These are phyloP conservation scores for Debaryomycetaceae sp. DNA, from an alignment of 1,139 yeast species.

Conservation along the genomic window DNA sequence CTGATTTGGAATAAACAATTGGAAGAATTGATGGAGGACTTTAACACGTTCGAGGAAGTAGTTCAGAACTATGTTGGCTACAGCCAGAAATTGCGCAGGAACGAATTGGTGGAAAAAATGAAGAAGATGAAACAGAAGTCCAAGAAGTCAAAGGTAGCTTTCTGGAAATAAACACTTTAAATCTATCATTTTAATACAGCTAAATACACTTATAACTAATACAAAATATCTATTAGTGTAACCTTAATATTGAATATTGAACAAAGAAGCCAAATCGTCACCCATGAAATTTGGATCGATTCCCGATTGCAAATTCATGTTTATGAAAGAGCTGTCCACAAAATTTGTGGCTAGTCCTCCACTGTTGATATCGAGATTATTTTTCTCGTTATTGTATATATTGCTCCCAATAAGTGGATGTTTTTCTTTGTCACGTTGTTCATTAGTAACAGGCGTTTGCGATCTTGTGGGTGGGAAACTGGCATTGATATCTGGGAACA, in stretches of 20 bases:
- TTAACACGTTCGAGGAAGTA: slow-evolving; percentile 64
- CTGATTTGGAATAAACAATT: slow-evolving; percentile 50
- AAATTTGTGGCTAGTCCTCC: slow-evolving; percentile 40
- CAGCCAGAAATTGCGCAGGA: slow-evolving; percentile 55
- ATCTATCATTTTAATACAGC: slow-evolving; percentile 1
- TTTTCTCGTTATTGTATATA: slow-evolving; percentile 9
- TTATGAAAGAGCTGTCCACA: slow-evolving; percentile 41
- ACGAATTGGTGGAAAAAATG: slow-evolving; percentile 42
- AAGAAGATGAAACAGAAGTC: slow-evolving; percentile 22
- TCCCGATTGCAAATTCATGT: slow-evolving; percentile 44
- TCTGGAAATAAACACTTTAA: neutral
- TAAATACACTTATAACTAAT: neutral
- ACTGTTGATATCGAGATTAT: slow-evolving; percentile 15
- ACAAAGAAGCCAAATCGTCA: slow-evolving; percentile 33
- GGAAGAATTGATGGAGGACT: slow-evolving; percentile 44
- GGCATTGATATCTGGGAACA: slow-evolving; percentile 37
- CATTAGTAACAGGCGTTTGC: slow-evolving; percentile 13
- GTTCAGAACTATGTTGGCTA: slow-evolving; percentile 71
- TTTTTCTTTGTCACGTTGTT: neutral
- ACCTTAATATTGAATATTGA: slow-evolving; percentile 19
- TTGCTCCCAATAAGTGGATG: slow-evolving; percentile 12
- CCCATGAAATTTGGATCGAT: slow-evolving; percentile 29
- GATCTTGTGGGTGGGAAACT: slow-evolving; percentile 40
- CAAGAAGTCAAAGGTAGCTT: neutral
- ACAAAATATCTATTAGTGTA: neutral